These are phyloP conservation scores for Plasmodium cynomolgi DNA, from an alignment of 169 alveolate species.

Conservation along the genomic window DNA sequence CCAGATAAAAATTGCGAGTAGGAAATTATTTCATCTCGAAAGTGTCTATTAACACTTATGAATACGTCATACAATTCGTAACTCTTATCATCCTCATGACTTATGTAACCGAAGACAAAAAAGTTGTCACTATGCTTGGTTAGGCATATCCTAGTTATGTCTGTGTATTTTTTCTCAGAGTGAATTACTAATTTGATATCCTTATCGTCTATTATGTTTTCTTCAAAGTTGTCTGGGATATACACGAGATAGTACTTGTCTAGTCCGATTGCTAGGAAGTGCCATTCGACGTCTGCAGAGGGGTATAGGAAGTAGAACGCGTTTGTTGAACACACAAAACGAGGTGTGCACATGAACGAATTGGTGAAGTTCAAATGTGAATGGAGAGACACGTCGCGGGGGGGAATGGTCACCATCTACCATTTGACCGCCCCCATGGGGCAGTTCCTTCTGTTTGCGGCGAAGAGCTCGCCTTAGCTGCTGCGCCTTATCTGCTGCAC, in stretches of 20 bases:
- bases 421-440: neutral
- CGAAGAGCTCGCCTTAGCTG: neutral
- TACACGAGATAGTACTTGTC: constrained; percentile 41
- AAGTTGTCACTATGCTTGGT: constrained; percentile 54
- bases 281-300: constrained; percentile 43
- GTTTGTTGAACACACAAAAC: neutral
- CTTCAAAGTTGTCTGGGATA: constrained; percentile 69
- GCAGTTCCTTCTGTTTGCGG: neutral
- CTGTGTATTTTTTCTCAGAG: constrained; percentile 28
- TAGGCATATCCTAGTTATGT: constrained; percentile 71
- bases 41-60: constrained; percentile 65
- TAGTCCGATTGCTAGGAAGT: constrained; percentile 50
- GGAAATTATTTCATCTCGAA: constrained; percentile 57
- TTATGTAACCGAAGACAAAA: constrained; percentile 53
- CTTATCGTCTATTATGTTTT: constrained; percentile 54
- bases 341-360: neutral
- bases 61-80: constrained; percentile 62
- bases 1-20: constrained; percentile 72
- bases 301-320: neutral
- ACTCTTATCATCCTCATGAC: constrained; percentile 7
- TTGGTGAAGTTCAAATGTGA: neutral
- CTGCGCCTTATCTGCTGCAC: neutral
- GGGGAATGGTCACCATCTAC: too few relatives aligned
- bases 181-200: constrained; percentile 19
- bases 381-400: neutral